Evolutionary conservation across 352 stramenopile genomes (phyloP).

Genomic region (Pythium dissotocum): DNA sequence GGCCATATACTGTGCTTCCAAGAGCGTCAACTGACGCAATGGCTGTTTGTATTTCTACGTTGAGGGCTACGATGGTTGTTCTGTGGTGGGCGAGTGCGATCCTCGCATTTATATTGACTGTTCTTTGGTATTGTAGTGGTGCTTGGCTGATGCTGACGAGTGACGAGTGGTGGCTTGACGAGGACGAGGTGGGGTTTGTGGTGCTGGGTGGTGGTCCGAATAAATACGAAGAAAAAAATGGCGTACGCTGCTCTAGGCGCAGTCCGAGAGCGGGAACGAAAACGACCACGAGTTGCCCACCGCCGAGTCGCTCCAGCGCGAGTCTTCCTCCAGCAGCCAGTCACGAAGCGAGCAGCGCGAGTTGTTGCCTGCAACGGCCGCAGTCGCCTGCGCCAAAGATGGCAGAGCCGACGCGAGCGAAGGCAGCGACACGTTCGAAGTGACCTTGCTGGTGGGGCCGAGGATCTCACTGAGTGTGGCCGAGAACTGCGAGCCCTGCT

Average conservation of each 20-base stretch:
- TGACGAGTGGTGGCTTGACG: neutral
- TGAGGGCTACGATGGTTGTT: neutral
- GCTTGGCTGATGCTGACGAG: neutral
- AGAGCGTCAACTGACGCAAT: neutral
- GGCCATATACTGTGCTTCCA: too few relatives aligned
- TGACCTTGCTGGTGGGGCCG: neutral
- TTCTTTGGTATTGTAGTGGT: neutral
- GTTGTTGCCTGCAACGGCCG: constrained; percentile 22
- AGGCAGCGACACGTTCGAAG: neutral
- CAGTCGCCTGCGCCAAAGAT: constrained; percentile 5
- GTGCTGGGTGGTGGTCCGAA: neutral
- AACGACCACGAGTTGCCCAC: constrained; percentile 61
- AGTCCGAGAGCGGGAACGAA: constrained; percentile 49
- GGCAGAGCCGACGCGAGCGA: neutral
- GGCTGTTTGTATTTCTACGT: neutral
- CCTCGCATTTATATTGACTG: neutral
- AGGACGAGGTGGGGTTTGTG: neutral
- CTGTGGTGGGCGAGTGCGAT: neutral
- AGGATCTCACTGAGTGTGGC: constrained; percentile 25
- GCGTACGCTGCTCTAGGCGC: constrained; percentile 22
- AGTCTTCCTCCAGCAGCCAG: constrained; percentile 59
- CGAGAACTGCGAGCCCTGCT: constrained; percentile 33
- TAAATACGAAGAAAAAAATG: constrained; percentile 5
- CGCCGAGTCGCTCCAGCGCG: constrained; percentile 56
- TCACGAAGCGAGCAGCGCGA: constrained; percentile 49